These are phyloP conservation scores for Mytilinidion resinicola DNA, from an alignment of 495 filamentous ascomycete genomes.

Conservation along the genomic window DNA sequence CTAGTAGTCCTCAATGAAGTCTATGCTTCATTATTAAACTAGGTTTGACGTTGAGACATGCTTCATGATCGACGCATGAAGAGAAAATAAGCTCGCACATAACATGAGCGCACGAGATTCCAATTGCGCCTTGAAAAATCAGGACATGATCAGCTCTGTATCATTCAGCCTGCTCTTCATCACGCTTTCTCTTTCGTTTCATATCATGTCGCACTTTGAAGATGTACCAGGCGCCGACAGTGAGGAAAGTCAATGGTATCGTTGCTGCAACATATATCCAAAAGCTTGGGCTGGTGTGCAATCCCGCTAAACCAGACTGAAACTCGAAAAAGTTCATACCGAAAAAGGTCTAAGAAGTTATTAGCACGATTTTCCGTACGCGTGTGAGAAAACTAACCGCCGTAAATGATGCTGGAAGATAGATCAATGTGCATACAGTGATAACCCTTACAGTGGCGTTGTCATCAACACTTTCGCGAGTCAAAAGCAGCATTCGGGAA, in stretches of 20 bases:
- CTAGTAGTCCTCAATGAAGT: no score
- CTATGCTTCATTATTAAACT: no score
- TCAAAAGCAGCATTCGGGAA: slow-evolving; percentile 8
- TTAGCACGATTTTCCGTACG: no score
- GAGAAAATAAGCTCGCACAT: no score
- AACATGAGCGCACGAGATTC: no score
- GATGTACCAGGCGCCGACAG: background rate
- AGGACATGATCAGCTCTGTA: no score
- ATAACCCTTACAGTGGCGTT: slow-evolving; percentile 17
- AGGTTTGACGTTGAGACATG: no score
- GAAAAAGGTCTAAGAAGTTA: slow-evolving; percentile 7
- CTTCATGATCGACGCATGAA: no score
- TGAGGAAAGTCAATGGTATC: slow-evolving; percentile 6
- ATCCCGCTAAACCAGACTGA: background rate
- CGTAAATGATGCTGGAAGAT: slow-evolving; percentile 17
- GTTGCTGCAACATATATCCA: slow-evolving; percentile 12
- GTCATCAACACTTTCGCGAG: slow-evolving; percentile 14
- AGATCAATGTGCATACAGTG: slow-evolving; percentile 14
- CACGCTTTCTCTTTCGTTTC: no score
- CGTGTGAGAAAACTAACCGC: slow-evolving; percentile 14
- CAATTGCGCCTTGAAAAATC: no score
- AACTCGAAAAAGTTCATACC: slow-evolving; percentile 16
- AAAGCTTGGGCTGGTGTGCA: slow-evolving; percentile 2
- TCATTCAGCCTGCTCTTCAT: no score
- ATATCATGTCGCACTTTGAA: background rate